Base-by-base conservation (phyloP, 2,329 filamentous ascomycete genomes). In the Aspergillus fumigatus region DNA sequence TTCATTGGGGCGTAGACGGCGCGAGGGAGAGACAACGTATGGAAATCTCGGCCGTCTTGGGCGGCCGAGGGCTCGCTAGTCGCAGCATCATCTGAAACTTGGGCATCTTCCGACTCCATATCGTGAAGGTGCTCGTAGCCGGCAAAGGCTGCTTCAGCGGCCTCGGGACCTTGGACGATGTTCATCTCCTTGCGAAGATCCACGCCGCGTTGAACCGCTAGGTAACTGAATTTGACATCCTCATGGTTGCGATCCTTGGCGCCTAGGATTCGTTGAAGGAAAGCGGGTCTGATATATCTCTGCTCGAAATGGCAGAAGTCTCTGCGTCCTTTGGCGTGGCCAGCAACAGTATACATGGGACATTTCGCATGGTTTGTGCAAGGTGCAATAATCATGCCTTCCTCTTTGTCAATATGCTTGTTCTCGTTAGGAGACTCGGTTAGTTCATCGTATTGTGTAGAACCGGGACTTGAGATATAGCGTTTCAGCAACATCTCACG, bases 241-340 rank as follows among this genome's bases (percentile, higher is more conserved):
- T 96, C 93, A 68, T 95, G 89, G 70, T 96, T 97, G 61, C 84
- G 84, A 64, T 87, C 83, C 59, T 75, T 80, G 6, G 78, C 78
- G 25, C 83, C 85, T 21, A 95, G 77, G 49, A 97, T 82, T 49
- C 83, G 83, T 70, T 95, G 91, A 54, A 97, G 80, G 72, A 92
- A 97, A 0, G 80, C 77, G 0, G 94, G 94, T 0, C 92, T 86
- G 51, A 92, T 88, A 70, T 90, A 97, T 49, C 94, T 86, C 75
- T 99, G 94, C 60, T 81, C 83, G 73, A 99, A 97, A 72, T 88
- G 89, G 73, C 94, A 99, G 69, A 88, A 94, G 69, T 97, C 92
- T 66, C 92, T 92, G 54, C 93, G 85, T 5, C 92, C 90, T 27
- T 77, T 77, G 53, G 84, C 85, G 53, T 88, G 79, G 0, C 92